Evolutionary conservation across 176 grass and related monocot genomes (phyloP).

Genomic region (Carex pumila): DNA sequence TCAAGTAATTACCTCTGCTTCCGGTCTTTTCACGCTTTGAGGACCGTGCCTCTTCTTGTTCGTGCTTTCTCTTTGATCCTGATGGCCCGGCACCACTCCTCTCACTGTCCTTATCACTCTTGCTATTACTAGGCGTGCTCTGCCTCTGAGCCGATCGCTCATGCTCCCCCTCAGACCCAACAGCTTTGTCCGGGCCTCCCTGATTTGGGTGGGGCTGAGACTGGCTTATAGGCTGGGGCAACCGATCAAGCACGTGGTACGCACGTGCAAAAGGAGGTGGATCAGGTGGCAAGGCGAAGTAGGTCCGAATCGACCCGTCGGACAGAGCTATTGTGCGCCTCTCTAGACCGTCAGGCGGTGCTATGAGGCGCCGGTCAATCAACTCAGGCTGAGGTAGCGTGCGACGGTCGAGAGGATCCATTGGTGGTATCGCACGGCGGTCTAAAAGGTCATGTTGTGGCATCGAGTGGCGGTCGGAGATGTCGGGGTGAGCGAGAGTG

Average conservation of each 20-base stretch:
- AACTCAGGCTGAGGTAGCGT: neutral
- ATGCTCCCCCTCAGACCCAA: neutral
- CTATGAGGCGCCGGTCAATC: slow-evolving; percentile 14
- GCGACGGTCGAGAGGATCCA: slow-evolving; percentile 8
- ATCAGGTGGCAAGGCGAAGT: slow-evolving; percentile 77
- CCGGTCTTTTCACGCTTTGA: slow-evolving; percentile 13
- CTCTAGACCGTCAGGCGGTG: slow-evolving; percentile 30
- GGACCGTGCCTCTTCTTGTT: neutral
- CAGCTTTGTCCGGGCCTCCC: neutral
- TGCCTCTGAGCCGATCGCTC: neutral
- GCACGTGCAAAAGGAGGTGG: slow-evolving; percentile 28
- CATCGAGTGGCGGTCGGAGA: slow-evolving; percentile 53
- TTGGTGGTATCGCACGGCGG: neutral
- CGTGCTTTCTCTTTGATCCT: slow-evolving; percentile 6
- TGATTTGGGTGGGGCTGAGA: slow-evolving; percentile 24
- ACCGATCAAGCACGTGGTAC: slow-evolving; percentile 26
- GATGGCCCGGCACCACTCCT: slow-evolving; percentile 6
- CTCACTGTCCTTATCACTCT: slow-evolving; percentile 25
- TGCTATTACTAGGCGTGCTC: slow-evolving; percentile 17
- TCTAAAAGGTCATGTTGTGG: slow-evolving; percentile 46
- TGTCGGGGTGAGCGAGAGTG: slow-evolving; percentile 45
- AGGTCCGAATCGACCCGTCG: slow-evolving; percentile 69
- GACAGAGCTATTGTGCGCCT: slow-evolving; percentile 56
- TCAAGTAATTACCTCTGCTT: slow-evolving; percentile 9
- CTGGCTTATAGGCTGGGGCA: slow-evolving; percentile 10